Base-by-base conservation (phyloP, 352 stramenopile species). In the Phytophthora vignae region DNA sequence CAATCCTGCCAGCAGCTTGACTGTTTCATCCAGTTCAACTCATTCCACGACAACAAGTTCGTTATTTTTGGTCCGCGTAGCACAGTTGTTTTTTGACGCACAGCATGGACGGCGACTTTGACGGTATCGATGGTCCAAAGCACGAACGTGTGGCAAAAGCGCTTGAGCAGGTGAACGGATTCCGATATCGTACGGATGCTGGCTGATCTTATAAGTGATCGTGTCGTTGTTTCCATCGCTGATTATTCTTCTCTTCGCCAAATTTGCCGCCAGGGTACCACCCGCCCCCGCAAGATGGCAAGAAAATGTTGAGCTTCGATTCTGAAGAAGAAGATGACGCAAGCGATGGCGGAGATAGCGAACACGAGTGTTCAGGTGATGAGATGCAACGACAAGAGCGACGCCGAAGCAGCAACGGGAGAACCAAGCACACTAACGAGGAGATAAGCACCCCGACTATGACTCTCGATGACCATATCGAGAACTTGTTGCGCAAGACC, bases 401-500 rank as follows among this genome's bases (percentile, higher is more conserved):
- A 12, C 50, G 52, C 29, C 38, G 52, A 49, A 57, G 55, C 17
- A 69, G 50, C 29, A 67, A 40, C 22, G 38, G 50, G 40, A 25
- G 58, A 60, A 36, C 1, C 31, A 68, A 67, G n/a, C 38, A 14
- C 14, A 19, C 36, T 7, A 55, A 57, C 19, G 40, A 42, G 15
- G 33, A 50, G 8, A 15, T 22, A 8, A 15, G 50, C 0, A 22
- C 55, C 21, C 42, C 50, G 50, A 21, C 33, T 29, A 53, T 91
- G 59, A 83, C 84, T 11, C 62, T 93, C 19, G 84, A 93, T 59
- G 81, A 91, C 14, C 86, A 92, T 55, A 92, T 92, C 46, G 84
- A 92, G 52, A 76, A 80, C 33, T 84, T 93, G 60, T 70, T 92
- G 63, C 70, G 77, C 25, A 87, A 82, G 54, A 92, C 86, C 11